Conservation (phyloP, 257 asterid species). For the Jasminum sambac region DNA sequence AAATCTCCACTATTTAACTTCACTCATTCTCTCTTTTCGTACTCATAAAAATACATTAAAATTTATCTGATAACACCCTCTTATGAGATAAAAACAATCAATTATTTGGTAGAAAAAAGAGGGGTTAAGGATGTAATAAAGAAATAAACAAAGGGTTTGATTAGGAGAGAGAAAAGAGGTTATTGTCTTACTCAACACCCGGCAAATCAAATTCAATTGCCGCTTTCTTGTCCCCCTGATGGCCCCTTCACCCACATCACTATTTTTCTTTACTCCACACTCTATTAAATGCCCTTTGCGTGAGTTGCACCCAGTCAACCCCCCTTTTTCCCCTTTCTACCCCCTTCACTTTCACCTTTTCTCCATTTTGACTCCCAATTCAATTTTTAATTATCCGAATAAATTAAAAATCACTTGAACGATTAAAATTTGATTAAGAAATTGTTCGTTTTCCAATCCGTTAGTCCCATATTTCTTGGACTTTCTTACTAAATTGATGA, state of each 20-base stretch:
- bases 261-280: conserved; percentile 25
- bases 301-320: conserved; percentile 20
- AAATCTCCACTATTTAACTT: too few species aligned
- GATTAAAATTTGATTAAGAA: too few species aligned
- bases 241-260: conserved; percentile 13
- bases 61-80: too few species aligned
- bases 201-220: conserved; percentile 52
- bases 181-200: conserved; percentile 37
- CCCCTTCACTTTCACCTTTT: background rate
- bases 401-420: too few species aligned
- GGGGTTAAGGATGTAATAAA: background rate
- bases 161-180: conserved; percentile 21
- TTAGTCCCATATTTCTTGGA: too few species aligned
- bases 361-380: background rate
- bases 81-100: background rate
- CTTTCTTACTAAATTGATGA: too few species aligned
- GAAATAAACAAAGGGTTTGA: background rate
- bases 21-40: too few species aligned
- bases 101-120: background rate
- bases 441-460: too few species aligned
- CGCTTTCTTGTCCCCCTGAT: conserved; percentile 60
- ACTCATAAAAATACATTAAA: too few species aligned
- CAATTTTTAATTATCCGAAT: background rate
- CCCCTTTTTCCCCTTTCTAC: background rate
- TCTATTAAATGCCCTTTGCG: conserved; percentile 26